Conservation (phyloP, 2,329 filamentous ascomycete species). For the Calonectria multiphialidica region DNA sequence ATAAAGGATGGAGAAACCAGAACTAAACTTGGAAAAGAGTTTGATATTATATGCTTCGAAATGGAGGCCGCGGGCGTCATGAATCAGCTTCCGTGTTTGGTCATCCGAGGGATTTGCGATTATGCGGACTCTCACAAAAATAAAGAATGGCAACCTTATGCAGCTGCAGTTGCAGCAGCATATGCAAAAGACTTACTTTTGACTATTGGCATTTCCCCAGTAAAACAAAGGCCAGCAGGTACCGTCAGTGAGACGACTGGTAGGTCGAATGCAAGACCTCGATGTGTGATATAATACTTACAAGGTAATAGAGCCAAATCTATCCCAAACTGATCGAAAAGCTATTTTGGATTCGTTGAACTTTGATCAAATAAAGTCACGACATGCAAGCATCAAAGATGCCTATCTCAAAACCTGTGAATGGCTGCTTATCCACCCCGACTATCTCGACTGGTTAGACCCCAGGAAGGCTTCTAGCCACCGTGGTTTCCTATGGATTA, state of each 20-base stretch:
- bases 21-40: too few species aligned
- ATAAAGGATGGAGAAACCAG: too few species aligned
- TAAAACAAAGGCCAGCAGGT: too few species aligned
- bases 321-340: too few species aligned
- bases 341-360: neutral
- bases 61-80: neutral
- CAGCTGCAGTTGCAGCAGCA: neutral
- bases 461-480: neutral
- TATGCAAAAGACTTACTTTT: neutral
- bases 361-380: neutral
- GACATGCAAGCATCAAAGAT: neutral
- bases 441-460: neutral
- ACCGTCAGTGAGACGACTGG: too few species aligned
- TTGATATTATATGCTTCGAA: neutral
- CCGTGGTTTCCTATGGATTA: neutral
- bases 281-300: too few species aligned
- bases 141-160: neutral
- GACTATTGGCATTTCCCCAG: too few species aligned
- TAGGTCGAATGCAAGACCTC: too few species aligned
- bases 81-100: conserved; percentile 7
- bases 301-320: too few species aligned
- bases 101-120: neutral
- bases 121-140: neutral
- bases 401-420: neutral
- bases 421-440: neutral